These are phyloP conservation scores for Leishmania braziliensis DNA, from an alignment of 208 protist genomes.

Conservation along the genomic window DNA sequence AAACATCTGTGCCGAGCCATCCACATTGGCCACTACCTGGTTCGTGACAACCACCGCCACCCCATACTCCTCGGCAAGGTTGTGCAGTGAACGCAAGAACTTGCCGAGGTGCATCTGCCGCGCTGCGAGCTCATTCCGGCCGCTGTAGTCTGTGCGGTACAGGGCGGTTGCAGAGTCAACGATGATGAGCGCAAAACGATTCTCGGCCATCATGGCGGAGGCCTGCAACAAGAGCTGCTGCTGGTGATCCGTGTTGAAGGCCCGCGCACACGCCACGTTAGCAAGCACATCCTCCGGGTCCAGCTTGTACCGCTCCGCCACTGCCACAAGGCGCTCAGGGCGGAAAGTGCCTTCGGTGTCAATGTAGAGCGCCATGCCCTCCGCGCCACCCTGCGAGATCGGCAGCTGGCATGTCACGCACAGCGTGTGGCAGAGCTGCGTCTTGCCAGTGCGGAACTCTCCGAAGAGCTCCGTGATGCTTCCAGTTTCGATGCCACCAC, in stretches of 20 bases:
- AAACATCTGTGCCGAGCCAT: constrained; percentile 96
- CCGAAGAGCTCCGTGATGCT: constrained; percentile 99
- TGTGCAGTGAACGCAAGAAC: constrained; percentile 97
- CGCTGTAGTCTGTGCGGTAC: constrained; percentile 99
- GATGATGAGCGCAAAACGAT: constrained; percentile 97
- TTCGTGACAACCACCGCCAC: constrained; percentile 99
- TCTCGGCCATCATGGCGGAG: constrained; percentile 98
- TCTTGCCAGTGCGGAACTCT: constrained; percentile 99
- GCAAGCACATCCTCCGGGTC: constrained; percentile 97
- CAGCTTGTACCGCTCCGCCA: constrained; percentile 95
- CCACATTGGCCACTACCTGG: constrained; percentile 98
- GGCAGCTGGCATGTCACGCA: constrained; percentile 98
- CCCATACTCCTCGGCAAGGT: constrained; percentile 98
- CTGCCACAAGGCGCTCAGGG: constrained; percentile 91
- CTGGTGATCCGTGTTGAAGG: constrained; percentile 99
- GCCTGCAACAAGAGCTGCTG: constrained; percentile 95
- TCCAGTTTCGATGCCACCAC: constrained; percentile 98
- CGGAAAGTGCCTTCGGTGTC: constrained; percentile 99
- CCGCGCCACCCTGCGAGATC: constrained; percentile 94
- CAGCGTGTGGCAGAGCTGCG: constrained; percentile 99
- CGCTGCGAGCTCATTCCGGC: constrained; percentile 97
- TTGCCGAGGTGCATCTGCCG: constrained; percentile 99
- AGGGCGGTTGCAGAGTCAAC: constrained; percentile 99
- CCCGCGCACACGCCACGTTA: constrained; percentile 99
- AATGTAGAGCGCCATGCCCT: constrained; percentile 99